Conservation (phyloP, 192 early-diverging fungal species). For the Umbelopsis sp. region DNA sequence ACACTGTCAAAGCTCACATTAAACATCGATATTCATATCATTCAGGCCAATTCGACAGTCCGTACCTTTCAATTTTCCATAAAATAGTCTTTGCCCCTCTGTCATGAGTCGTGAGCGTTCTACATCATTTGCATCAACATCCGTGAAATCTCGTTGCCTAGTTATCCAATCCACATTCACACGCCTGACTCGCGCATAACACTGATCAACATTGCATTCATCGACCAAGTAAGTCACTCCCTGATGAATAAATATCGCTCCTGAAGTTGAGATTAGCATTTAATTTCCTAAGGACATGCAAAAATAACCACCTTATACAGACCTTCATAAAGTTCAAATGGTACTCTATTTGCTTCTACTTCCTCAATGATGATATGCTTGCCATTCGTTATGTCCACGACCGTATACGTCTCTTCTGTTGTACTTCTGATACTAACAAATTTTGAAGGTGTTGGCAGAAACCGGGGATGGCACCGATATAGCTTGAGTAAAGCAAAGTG, state of each 20-base stretch:
- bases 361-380: conserved; percentile 51
- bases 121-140: conserved; percentile 50
- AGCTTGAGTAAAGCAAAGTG: conserved; percentile 19
- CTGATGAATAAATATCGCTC: conserved; percentile 64
- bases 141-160: conserved; percentile 51
- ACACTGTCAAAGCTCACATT: conserved; percentile 32
- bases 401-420: conserved; percentile 48
- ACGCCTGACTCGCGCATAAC: conserved; percentile 47
- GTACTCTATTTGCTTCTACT: conserved; percentile 52
- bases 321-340: conserved; percentile 64
- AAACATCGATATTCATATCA: neutral
- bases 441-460: conserved; percentile 46
- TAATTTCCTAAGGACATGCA: neutral
- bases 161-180: conserved; percentile 58
- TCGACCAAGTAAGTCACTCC: conserved; percentile 57
- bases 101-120: neutral
- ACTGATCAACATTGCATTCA: conserved; percentile 50
- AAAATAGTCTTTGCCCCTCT: neutral
- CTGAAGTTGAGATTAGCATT: conserved; percentile 25
- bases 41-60: neutral
- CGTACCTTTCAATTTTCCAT: conserved; percentile 35
- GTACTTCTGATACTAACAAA: conserved; percentile 53
- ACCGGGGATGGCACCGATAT: conserved; percentile 50
- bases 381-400: conserved; percentile 52
- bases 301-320: neutral